Conservation (phyloP, 2,329 filamentous ascomycete genomes). For the Aspergillus caelatus region DNA sequence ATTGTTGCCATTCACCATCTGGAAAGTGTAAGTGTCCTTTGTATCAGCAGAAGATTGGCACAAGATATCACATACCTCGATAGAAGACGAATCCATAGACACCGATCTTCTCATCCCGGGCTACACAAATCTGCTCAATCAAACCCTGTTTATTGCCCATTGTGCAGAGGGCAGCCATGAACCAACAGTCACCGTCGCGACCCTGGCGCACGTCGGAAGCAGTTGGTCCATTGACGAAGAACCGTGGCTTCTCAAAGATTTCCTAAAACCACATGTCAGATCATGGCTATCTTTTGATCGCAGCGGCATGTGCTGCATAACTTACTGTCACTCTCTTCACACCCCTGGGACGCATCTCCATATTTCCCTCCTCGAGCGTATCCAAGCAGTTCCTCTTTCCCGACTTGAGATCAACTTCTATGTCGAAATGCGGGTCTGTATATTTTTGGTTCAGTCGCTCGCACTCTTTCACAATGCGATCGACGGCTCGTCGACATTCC, state of each 20-base stretch:
- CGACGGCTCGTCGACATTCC: slow-evolving; percentile 66
- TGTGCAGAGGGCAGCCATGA: slow-evolving; percentile 78
- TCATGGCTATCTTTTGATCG: background rate
- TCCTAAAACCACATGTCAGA: slow-evolving; percentile 51
- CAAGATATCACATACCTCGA: slow-evolving; percentile 51
- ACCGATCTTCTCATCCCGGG: slow-evolving; percentile 70
- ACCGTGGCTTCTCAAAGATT: slow-evolving; percentile 75
- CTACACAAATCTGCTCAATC: slow-evolving; percentile 74
- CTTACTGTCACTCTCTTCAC: slow-evolving; percentile 69
- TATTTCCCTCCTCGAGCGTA: slow-evolving; percentile 42
- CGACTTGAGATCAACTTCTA: slow-evolving; percentile 73
- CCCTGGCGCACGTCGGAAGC: slow-evolving; percentile 81
- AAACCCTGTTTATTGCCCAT: slow-evolving; percentile 72
- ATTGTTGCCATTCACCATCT: slow-evolving; percentile 90
- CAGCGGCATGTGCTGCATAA: slow-evolving; percentile 11
- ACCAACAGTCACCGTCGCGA: slow-evolving; percentile 80
- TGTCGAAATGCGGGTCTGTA: slow-evolving; percentile 81
- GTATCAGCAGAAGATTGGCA: background rate
- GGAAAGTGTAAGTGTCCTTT: slow-evolving; percentile 5
- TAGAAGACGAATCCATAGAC: slow-evolving; percentile 87
- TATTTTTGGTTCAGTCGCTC: slow-evolving; percentile 82
- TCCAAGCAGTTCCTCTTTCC: slow-evolving; percentile 56
- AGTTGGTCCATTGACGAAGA: slow-evolving; percentile 76
- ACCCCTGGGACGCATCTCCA: slow-evolving; percentile 63
- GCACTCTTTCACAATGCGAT: slow-evolving; percentile 65